These are phyloP conservation scores for Gossypium ekmanianum DNA, from an alignment of 345 rosid genomes.

Conservation along the genomic window DNA sequence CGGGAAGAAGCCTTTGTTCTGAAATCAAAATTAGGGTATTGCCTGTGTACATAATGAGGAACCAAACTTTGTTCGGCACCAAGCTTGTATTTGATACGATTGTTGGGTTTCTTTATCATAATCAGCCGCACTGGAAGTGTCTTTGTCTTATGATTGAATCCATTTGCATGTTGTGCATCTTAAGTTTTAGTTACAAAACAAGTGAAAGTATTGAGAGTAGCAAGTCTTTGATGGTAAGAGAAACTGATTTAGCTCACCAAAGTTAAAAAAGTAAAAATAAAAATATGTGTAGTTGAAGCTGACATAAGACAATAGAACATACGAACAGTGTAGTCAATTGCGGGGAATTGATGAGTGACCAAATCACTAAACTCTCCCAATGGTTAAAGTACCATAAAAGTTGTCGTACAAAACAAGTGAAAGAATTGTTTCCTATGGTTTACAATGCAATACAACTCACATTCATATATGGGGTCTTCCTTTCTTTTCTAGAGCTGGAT, in stretches of 20 bases:
- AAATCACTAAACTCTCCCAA: too few species aligned
- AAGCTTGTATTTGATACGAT: neutral
- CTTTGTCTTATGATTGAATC: neutral
- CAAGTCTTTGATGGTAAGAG: neutral
- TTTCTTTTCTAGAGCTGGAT: too few species aligned
- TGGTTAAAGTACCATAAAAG: too few species aligned
- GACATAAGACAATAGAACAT: neutral
- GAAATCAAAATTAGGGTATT: neutral
- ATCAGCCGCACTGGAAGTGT: neutral
- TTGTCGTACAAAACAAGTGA: too few species aligned
- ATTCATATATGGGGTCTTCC: too few species aligned
- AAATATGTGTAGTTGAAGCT: neutral
- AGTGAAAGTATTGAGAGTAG: neutral
- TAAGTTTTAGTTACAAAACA: neutral
- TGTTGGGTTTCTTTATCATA: neutral
- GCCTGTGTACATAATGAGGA: neutral
- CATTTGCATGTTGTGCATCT: neutral
- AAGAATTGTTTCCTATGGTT: too few species aligned
- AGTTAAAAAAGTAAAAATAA: neutral
- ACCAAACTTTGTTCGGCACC: neutral
- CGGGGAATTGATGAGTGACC: neutral
- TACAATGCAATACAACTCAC: too few species aligned
- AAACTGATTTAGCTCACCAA: neutral
- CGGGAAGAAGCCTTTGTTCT: conserved; percentile 72
- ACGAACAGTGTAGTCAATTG: neutral